Conservation (phyloP, 2,329 filamentous ascomycete genomes). For the Intubia oerlemansii region DNA sequence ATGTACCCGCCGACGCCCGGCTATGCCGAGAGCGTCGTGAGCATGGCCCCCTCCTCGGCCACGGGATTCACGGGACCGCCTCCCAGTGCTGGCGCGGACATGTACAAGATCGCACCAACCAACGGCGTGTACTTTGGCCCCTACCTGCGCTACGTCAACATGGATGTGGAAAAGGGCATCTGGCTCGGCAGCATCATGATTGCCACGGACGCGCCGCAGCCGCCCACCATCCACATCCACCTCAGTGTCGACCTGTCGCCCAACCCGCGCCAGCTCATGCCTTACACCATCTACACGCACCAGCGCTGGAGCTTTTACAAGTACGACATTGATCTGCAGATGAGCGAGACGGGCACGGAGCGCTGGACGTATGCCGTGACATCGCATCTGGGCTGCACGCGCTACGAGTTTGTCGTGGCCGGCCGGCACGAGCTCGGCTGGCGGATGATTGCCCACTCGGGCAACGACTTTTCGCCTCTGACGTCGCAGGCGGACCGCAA, state of each 20-base stretch:
- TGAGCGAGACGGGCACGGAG: constrained; percentile 61
- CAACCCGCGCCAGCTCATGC: constrained; percentile 70
- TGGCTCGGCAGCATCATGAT: constrained; percentile 92
- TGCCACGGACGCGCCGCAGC: constrained; percentile 75
- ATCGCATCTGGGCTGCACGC: constrained; percentile 88
- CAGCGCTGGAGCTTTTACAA: constrained; percentile 92
- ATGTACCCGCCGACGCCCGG: constrained; percentile 67
- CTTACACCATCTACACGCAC: constrained; percentile 67
- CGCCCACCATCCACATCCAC: constrained; percentile 90
- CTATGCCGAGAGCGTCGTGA: constrained; percentile 72
- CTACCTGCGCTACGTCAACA: constrained; percentile 87
- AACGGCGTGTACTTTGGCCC: constrained; percentile 98
- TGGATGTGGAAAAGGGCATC: constrained; percentile 76
- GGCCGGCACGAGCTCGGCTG: constrained; percentile 78
- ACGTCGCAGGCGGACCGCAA: constrained; percentile 72
- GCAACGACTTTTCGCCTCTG: constrained; percentile 82
- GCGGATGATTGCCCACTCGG: constrained; percentile 90
- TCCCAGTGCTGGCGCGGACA: constrained; percentile 69
- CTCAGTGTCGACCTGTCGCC: constrained; percentile 77
- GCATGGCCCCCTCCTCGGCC: constrained; percentile 50
- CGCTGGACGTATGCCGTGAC: constrained; percentile 98
- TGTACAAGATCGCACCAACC: constrained; percentile 83
- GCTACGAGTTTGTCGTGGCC: constrained; percentile 91
- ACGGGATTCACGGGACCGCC: constrained; percentile 81
- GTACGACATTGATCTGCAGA: constrained; percentile 75